These are phyloP conservation scores for Neurospora sp. DNA, from an alignment of 2,329 filamentous ascomycete species.

Conservation along the genomic window DNA sequence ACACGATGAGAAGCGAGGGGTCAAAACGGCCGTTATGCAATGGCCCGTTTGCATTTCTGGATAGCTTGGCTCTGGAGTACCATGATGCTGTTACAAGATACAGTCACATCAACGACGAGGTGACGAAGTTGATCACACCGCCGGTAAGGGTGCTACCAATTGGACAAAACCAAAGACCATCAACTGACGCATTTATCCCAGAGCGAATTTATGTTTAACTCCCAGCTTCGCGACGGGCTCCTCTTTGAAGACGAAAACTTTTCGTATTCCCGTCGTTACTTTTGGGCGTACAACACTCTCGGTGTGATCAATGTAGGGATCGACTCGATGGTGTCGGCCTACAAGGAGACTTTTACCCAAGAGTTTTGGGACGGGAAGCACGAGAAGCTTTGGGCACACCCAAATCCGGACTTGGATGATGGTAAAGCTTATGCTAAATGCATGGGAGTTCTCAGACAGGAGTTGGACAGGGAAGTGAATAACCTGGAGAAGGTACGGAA, in stretches of 20 bases:
- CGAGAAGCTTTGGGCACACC: slow-evolving; percentile 44
- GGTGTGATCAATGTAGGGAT: slow-evolving; percentile 50
- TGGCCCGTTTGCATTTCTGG: slow-evolving; percentile 51
- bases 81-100: slow-evolving; percentile 50
- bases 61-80: slow-evolving; percentile 48
- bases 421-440: slow-evolving; percentile 38
- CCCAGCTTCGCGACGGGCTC: slow-evolving; percentile 42
- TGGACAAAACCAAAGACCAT: no score
- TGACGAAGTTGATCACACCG: slow-evolving; percentile 49
- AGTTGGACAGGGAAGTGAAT: slow-evolving; percentile 41
- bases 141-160: slow-evolving; percentile 25
- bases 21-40: slow-evolving; percentile 46
- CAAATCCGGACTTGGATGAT: slow-evolving; percentile 32
- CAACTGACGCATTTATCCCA: slow-evolving; percentile 7
- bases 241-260: slow-evolving; percentile 52
- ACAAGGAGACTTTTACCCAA: slow-evolving; percentile 46
- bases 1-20: slow-evolving; percentile 40
- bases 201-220: slow-evolving; percentile 49
- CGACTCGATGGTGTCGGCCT: slow-evolving; percentile 46
- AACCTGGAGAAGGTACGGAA: slow-evolving; percentile 36
- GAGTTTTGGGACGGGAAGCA: slow-evolving; percentile 48
- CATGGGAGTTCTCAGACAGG: slow-evolving; percentile 34
- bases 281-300: slow-evolving; percentile 52
- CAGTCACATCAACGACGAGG: slow-evolving; percentile 43
- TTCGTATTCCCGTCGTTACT: slow-evolving; percentile 51